These are phyloP conservation scores for Yamadazyma dushanensis DNA, from an alignment of 1,139 yeast species.

Conservation along the genomic window DNA sequence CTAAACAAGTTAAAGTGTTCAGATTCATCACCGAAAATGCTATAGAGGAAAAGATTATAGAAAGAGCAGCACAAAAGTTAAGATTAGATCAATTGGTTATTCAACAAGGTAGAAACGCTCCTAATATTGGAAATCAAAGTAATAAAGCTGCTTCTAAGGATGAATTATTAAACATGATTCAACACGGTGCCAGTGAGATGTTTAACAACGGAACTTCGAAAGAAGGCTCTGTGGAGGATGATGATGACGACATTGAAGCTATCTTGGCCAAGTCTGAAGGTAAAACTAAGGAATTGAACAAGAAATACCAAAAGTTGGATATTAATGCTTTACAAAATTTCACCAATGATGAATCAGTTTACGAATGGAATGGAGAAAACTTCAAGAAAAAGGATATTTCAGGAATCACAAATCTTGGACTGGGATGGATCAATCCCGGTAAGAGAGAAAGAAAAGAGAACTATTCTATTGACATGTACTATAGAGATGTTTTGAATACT, in stretches of 20 bases:
- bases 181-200: conserved; percentile 72
- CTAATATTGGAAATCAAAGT: conserved; percentile 38
- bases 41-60: conserved; percentile 77
- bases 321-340: conserved; percentile 77
- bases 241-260: conserved; percentile 62
- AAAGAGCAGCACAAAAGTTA: conserved; percentile 76
- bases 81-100: conserved; percentile 79
- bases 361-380: conserved; percentile 85
- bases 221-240: conserved; percentile 23
- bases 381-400: conserved; percentile 61
- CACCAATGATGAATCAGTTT: conserved; percentile 63
- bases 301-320: conserved; percentile 65
- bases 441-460: conserved; percentile 79
- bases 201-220: conserved; percentile 31
- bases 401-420: conserved; percentile 41
- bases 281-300: conserved; percentile 61
- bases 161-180: conserved; percentile 77
- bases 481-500: conserved; percentile 72
- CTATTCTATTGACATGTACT: conserved; percentile 76
- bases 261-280: conserved; percentile 61
- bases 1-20: conserved; percentile 76
- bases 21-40: conserved; percentile 79
- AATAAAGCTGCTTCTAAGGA: conserved; percentile 57
- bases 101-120: conserved; percentile 65
- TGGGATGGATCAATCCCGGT: conserved; percentile 71